Evolutionary conservation across 352 stramenopile genomes (phyloP), one percentile per base, ranked within the genome.

Genomic region (Chrysophaeum taylorii): DNA sequence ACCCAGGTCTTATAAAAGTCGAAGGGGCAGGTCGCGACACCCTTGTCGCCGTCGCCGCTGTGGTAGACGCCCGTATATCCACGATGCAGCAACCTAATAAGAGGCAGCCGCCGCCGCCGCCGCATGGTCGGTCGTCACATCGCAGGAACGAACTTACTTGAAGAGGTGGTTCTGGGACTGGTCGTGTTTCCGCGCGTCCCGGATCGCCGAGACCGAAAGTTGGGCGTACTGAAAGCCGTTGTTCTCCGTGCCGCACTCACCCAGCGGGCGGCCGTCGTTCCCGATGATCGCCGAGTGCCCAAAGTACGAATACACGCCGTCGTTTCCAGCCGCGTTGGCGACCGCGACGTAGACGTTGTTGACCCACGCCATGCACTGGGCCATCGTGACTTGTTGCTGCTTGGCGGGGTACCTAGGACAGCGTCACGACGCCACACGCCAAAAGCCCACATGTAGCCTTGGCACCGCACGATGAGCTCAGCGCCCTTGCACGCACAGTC

Each of bases 381-480:
- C 79, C 0, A 87, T 79, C 68, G 80, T 64, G 23, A 87, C 75
- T 76, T 87, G 81, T 48, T 87, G 81, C 62, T 87, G 79, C 69
- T 87, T 87, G n/a, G 79, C 78, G 15, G 81, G 81, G 69, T 86
- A 86, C 81, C 80, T 84, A 41, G n/a, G n/a, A n/a, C n/a, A n/a
- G n/a, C n/a, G n/a, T n/a, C n/a, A n/a, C n/a, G n/a, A n/a, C n/a
- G n/a, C n/a, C n/a, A n/a, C n/a, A n/a, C n/a, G n/a, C n/a, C n/a
- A n/a, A n/a, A n/a, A n/a, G n/a, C n/a, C n/a, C n/a, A n/a, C n/a
- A n/a, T n/a, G 52, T 63, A 63, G 25, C 52, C 52, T 33, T 63
- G 52, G 52, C 52, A 63, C 2, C 52, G 25, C 4, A 63, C 33
- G 25, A 63, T 23, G 52, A 63, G 73, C 63, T 86, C 81, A n/a